phyloP scores from a whole-genome alignment of 352 stramenopile genomes.

The Elongisporangium senticosum region DNA sequence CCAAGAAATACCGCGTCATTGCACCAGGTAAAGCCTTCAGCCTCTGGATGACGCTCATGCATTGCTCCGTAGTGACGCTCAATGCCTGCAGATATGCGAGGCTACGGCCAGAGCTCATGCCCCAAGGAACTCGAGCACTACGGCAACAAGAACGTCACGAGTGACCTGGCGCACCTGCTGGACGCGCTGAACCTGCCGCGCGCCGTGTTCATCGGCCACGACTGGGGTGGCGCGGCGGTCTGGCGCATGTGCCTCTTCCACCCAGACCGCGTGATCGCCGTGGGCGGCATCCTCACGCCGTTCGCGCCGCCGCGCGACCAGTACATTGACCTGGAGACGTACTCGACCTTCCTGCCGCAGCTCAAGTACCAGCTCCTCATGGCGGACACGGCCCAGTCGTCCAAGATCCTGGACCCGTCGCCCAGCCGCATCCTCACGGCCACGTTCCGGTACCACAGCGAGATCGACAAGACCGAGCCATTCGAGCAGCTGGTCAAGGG shows the following conservation, averaged over 20 bases:
- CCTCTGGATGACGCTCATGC: background rate
- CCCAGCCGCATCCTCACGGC: slow-evolving; percentile 26
- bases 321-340: slow-evolving; percentile 29
- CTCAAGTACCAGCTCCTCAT: slow-evolving; percentile 42
- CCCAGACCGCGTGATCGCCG: slow-evolving; percentile 39
- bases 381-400: slow-evolving; percentile 20
- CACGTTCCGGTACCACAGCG: slow-evolving; percentile 24
- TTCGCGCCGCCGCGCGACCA: slow-evolving; percentile 29
- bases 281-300: slow-evolving; percentile 52
- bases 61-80: background rate
- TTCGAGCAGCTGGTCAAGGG: slow-evolving; percentile 20
- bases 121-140: slow-evolving; percentile 32
- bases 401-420: slow-evolving; percentile 26
- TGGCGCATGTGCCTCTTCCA: slow-evolving; percentile 59
- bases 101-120: slow-evolving; percentile 41
- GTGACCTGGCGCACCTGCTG: slow-evolving; percentile 33
- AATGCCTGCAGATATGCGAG: slow-evolving; percentile 26
- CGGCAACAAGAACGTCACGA: slow-evolving; percentile 40
- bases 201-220: slow-evolving; percentile 45
- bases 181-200: slow-evolving; percentile 43
- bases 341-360: slow-evolving; percentile 18
- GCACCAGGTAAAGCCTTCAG: slow-evolving; percentile 18
- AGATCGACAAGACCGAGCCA: slow-evolving; percentile 13
- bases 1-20: slow-evolving; percentile 50
- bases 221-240: slow-evolving; percentile 49